Evolutionary conservation across 306 rosid species (phyloP).

Genomic region (Echinosophora koreensis): DNA sequence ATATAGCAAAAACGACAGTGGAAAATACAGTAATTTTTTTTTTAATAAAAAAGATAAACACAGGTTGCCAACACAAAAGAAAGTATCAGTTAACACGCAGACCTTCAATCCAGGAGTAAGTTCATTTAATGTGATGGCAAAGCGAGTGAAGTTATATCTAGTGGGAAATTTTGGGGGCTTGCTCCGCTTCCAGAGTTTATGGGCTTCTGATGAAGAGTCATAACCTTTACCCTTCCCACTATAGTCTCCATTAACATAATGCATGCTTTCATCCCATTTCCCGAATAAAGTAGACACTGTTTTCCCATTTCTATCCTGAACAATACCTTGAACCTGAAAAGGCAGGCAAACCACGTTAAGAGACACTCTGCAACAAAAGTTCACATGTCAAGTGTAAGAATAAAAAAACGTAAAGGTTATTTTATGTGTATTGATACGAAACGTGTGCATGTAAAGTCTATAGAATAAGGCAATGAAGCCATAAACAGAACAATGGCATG

Average conservation of each 20-base stretch:
- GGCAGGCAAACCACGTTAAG: slow-evolving; percentile 31
- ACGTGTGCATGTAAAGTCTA: slow-evolving; percentile 27
- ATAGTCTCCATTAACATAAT: slow-evolving; percentile 80
- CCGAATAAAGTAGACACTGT: slow-evolving; percentile 84
- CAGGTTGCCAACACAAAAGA: slow-evolving; percentile 35
- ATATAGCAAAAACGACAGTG: slow-evolving; percentile 23
- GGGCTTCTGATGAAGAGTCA: slow-evolving; percentile 74
- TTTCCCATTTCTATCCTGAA: slow-evolving; percentile 85
- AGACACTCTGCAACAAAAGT: slow-evolving; percentile 21
- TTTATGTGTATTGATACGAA: neutral
- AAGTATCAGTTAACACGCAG: slow-evolving; percentile 23
- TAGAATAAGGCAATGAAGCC: slow-evolving; percentile 8
- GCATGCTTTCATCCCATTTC: slow-evolving; percentile 97
- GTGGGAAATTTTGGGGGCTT: slow-evolving; percentile 83
- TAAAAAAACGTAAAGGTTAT: neutral
- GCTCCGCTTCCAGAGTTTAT: slow-evolving; percentile 83
- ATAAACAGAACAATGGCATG: slow-evolving; percentile 32
- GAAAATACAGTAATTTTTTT: slow-evolving; percentile 7
- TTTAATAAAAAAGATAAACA: slow-evolving; percentile 7
- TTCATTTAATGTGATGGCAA: slow-evolving; percentile 89
- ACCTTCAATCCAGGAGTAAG: slow-evolving; percentile 89
- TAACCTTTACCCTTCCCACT: slow-evolving; percentile 82
- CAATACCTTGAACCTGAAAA: slow-evolving; percentile 83
- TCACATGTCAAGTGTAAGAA: slow-evolving; percentile 13
- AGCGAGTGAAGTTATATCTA: slow-evolving; percentile 87